Base-by-base conservation (phyloP, 2,329 filamentous ascomycete genomes). In the Fusarium mangiferae region DNA sequence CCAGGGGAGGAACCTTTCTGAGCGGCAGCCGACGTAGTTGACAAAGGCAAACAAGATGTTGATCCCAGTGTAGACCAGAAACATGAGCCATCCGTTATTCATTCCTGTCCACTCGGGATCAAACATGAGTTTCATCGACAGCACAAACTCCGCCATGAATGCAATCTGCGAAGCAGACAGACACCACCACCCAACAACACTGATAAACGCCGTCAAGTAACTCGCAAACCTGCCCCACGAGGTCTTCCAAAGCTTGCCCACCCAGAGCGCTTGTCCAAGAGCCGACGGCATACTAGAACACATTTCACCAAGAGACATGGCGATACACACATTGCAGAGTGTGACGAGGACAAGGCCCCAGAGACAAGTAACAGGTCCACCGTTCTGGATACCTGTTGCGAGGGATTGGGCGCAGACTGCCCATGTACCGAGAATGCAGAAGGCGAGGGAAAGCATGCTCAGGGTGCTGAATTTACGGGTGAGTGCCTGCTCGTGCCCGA, bases 101-200 rank as follows among this genome's bases (percentile, higher is more conserved):
- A 78, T 79, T 1, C 84, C 85, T 6, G 79, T 74, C 87, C 86
- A 89, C 8, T 84, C 80, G 0, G 82, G 82, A 9, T 87, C 82
- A 62, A 88, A 89, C 82, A 90, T 84, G 56, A 85, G 80, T 78
- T 88, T 88, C 82, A 90, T 87, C 6, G 86, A 84, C 6, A n/a
- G 88, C 79, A 62, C 89, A 78, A 70, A 89, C 63, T 89, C 83
- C 5, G 87, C 85, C 87, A 90, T 89, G 71, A 90, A 90, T 9
- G 87, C 88, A 28, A 86, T 83, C 70, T 88, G 85, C 6, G 87
- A 89, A 0, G 88, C 88, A 1, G 86, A 86, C 66, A 90, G 79
- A 2, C 87, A 86, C 87, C 87, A 89, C 88, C 88, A 90, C 18
- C 88, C 88, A 72, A 90, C 89, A 0, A 85, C 87, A 74, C 89